These are phyloP conservation scores for Hirschioporus abietinus DNA, from an alignment of 768 basidiomycete species.

Conservation along the genomic window DNA sequence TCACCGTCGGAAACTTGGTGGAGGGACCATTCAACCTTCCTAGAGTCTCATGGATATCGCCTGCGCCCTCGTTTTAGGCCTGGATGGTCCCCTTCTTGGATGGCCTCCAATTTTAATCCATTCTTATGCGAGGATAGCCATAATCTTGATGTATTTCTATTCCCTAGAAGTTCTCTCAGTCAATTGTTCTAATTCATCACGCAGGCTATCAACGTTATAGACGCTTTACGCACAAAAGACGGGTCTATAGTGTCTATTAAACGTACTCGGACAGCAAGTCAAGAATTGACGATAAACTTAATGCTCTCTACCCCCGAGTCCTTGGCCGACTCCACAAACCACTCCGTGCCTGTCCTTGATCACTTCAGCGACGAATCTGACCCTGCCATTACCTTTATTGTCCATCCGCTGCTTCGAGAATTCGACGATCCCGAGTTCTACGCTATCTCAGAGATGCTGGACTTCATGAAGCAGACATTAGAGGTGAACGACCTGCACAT, in stretches of 20 bases:
- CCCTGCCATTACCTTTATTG: conserved; percentile 15
- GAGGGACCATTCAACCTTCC: neutral
- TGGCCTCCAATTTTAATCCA: neutral
- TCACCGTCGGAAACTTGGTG: neutral
- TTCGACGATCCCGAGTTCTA: conserved; percentile 26
- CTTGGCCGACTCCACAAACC: neutral
- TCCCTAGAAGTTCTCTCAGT: too few species aligned
- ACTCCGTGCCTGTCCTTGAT: neutral
- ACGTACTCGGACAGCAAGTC: neutral
- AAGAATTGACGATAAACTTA: neutral
- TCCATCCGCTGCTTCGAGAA: conserved; percentile 11
- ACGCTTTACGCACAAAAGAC: neutral
- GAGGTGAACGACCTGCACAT: conserved; percentile 7
- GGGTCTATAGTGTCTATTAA: neutral
- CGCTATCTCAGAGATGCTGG: conserved; percentile 12
- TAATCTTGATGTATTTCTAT: too few species aligned
- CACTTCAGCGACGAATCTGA: conserved; percentile 1
- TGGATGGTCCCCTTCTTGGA: neutral
- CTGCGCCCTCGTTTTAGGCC: neutral
- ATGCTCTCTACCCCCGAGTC: neutral
- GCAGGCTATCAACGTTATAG: neutral
- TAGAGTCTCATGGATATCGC: neutral
- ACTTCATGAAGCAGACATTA: conserved; percentile 12
- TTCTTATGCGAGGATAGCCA: neutral
- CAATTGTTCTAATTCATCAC: neutral